A percentile compares a stretch with the other conserved stretches of the same genome.
These are phyloP conservation scores for Carex cristatella DNA, from an alignment of 176 grass and related monocot genomes.

Conservation along the genomic window DNA sequence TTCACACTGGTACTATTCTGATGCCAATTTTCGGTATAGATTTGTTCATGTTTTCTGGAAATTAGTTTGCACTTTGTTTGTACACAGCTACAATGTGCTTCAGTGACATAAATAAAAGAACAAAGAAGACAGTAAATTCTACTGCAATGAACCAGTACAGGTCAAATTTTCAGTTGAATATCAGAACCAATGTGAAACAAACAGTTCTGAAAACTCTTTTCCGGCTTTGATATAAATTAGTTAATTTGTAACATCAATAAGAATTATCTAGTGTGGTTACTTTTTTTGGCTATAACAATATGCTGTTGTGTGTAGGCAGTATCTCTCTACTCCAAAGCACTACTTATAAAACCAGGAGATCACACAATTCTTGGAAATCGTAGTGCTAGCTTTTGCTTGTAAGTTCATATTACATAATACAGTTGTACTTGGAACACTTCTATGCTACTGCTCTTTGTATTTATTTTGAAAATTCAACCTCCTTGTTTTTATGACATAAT, in stretches of 20 bases:
- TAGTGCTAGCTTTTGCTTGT: conserved; percentile 87
- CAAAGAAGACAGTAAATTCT: background rate
- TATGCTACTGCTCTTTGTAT: conserved; percentile 7
- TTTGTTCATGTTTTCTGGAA: background rate
- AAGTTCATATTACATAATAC: conserved; percentile 31
- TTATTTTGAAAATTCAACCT: conserved; percentile 10
- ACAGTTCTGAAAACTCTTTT: background rate
- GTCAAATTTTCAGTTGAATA: background rate
- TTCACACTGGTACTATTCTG: background rate
- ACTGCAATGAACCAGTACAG: background rate
- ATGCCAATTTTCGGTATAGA: background rate
- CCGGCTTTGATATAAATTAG: conserved; percentile 19
- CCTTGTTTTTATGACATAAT: background rate
- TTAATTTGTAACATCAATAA: background rate
- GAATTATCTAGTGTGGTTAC: background rate
- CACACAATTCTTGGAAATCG: conserved; percentile 72
- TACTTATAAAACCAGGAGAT: conserved; percentile 66
- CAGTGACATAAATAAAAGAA: background rate
- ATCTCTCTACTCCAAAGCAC: conserved; percentile 81
- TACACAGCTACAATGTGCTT: background rate
- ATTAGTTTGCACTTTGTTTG: background rate
- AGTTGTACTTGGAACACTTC: conserved; percentile 14
- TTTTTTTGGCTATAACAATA: background rate
- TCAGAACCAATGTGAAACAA: conserved; percentile 13
- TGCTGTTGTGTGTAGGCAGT: conserved; percentile 55